These are phyloP conservation scores for Lachancea kluyveri DNA, from an alignment of 805 yeast genomes.

Conservation along the genomic window DNA sequence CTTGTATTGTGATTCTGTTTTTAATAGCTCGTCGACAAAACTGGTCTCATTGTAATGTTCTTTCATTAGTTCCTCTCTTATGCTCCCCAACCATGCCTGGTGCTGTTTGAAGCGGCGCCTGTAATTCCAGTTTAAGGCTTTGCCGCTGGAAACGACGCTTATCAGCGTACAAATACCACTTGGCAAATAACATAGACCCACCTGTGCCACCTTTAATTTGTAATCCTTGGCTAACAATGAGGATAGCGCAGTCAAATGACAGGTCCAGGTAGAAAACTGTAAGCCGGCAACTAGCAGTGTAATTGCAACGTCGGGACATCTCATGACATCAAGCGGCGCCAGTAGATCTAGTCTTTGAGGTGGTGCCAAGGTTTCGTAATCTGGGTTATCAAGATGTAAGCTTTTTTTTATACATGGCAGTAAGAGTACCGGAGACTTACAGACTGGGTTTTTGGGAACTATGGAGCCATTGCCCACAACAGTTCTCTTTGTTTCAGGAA, in stretches of 20 bases:
- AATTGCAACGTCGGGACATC: constrained; percentile 39
- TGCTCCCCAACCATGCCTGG: constrained; percentile 18
- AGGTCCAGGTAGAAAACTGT: constrained; percentile 65
- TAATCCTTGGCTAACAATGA: constrained; percentile 47
- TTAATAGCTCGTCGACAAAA: constrained; percentile 17
- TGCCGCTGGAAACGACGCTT: constrained; percentile 58
- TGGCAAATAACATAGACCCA: constrained; percentile 71
- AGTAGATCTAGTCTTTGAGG: constrained; percentile 22
- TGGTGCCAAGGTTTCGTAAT: constrained; percentile 24
- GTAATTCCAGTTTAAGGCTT: constrained; percentile 43
- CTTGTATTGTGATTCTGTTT: constrained; percentile 27
- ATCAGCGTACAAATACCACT: constrained; percentile 61
- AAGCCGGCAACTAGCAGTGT: constrained; percentile 53
- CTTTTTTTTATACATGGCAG: constrained; percentile 15
- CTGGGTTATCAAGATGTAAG: constrained; percentile 30
- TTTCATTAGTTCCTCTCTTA: constrained; percentile 12
- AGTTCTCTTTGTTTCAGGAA: constrained; percentile 74
- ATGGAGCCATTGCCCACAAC: constrained; percentile 73
- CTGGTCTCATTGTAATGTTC: constrained; percentile 16
- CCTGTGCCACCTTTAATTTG: constrained; percentile 43
- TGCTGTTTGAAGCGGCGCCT: constrained; percentile 16
- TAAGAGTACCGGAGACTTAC: constrained; percentile 41
- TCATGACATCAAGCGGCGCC: constrained; percentile 40
- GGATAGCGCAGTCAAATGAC: constrained; percentile 59
- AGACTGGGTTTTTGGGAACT: constrained; percentile 38